Base-by-base conservation (phyloP, 2,329 filamentous ascomycete species). In the Nectriaceae sp. region DNA sequence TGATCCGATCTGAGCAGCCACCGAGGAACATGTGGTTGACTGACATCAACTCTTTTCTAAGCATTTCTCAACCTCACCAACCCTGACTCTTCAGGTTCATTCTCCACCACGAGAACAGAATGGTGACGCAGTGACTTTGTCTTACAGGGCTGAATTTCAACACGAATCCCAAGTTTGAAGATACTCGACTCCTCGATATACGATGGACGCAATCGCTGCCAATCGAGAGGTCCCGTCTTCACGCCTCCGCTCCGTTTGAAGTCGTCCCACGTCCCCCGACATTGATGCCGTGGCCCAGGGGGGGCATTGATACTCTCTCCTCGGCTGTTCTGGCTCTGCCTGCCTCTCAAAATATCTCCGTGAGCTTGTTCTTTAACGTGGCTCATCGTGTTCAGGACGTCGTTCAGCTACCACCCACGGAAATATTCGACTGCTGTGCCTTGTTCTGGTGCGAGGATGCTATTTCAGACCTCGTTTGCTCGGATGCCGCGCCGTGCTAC, bases 181-280 rank as follows among this genome's bases (percentile, higher is more conserved):
- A n/a, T n/a, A n/a, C n/a, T n/a, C n/a, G n/a, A n/a, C n/a, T n/a
- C n/a, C n/a, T n/a, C n/a, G n/a, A n/a, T n/a, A n/a, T n/a, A n/a
- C n/a, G n/a, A n/a, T n/a, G n/a, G n/a, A n/a, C n/a, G n/a, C n/a
- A n/a, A n/a, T n/a, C n/a, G n/a, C n/a, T n/a, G n/a, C n/a, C n/a
- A n/a, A n/a, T n/a, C n/a, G n/a, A n/a, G n/a, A n/a, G n/a, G n/a
- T n/a, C n/a, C n/a, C n/a, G n/a, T n/a, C n/a, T n/a, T 15, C n/a
- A 16, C 33, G 8, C 46, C 44, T 26, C 45, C 47, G 49, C 21
- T 54, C 48, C 49, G 56, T 63, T 60, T 58, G 49, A 44, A 44
- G 46, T 37, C 42, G 54, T 63, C 57, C 31, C 50, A 63, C 62
- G 55, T 65, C 47, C 36, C 54, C 40, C 60, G 53, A 35, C 59